Evolutionary conservation across 371 early-diverging fungal genomes (phyloP), one percentile per base, ranked within the genome.

Genomic region (Mortierella sp.): DNA sequence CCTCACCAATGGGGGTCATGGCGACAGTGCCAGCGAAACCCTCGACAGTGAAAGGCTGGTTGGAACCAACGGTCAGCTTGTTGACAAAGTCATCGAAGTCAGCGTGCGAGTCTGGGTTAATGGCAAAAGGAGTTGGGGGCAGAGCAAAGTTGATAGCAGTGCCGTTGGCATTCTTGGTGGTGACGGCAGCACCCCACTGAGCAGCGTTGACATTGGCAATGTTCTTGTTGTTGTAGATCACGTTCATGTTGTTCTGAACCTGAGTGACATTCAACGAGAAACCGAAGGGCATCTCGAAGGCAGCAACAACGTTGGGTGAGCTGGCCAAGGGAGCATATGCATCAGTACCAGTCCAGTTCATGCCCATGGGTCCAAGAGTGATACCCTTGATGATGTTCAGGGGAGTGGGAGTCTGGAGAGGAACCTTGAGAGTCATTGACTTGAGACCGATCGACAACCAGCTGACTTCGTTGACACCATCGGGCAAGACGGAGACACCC

Each of bases 391-490:
- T 86, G 37, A 88, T 78, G 57, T 86, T 82, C 53, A 88, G 62
- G 19, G 83, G 80, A 31, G 48, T 49, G 7, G 74, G 77, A 27
- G 77, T 12, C 66, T 69, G 58, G 12, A 76, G 70, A 28, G 61
- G 45, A 22, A 76, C 77, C 41, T 76, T 68, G 59, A 76, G 62
- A 19, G 54, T 50, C 77, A 76, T 69, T 52, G 77, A 68, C 55
- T 82, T 79, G 78, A 89, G 83, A 62, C 83, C 86, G 27, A 78
- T 68, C 37, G 86, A 84, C 21, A 89, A 80, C 89, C 89, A 89
- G n/a, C 41, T 60, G 24, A 89, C 81, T 19, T 83, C 68, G 47
- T 89, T 78, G 29, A 69, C 63, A 45, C 89, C 89, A 65, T 89
- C 83, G 28, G 89, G 89, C 40, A 84, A 78, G 44, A 81, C 82